These are phyloP conservation scores for Ceratobasidium sp. DNA, from an alignment of 1,284 basidiomycete species.

Conservation along the genomic window DNA sequence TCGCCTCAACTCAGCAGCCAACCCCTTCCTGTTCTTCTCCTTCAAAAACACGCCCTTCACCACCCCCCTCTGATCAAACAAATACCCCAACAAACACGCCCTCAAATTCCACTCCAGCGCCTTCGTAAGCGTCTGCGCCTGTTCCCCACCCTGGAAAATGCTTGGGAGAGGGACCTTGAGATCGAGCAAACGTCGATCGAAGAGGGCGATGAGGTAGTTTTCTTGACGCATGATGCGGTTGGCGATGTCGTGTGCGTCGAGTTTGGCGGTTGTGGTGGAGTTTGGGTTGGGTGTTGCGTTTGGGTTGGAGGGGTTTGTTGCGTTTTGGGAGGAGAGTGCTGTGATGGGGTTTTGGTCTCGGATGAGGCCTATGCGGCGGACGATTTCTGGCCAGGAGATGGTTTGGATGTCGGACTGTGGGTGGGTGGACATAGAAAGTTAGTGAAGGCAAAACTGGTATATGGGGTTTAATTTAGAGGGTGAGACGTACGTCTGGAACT, in stretches of 20 bases:
- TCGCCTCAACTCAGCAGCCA: slow-evolving; percentile 90
- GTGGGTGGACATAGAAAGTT: not conserved
- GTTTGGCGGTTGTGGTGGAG: slow-evolving; percentile 70
- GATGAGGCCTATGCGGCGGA: slow-evolving; percentile 87
- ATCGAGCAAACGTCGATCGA: slow-evolving; percentile 96
- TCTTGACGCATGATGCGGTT: slow-evolving; percentile 98
- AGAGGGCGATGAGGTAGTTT: slow-evolving; percentile 97
- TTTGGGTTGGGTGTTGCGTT: slow-evolving; percentile 51
- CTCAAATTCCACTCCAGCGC: slow-evolving; percentile 97
- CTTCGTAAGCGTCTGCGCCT: slow-evolving; percentile 81
- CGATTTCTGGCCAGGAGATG: slow-evolving; percentile 96
- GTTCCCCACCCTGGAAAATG: slow-evolving; percentile 54
- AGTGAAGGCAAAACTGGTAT: too few relatives aligned
- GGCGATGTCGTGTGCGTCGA: slow-evolving; percentile 97
- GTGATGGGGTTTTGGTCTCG: slow-evolving; percentile 92
- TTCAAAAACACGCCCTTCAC: slow-evolving; percentile 93
- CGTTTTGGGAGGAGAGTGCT: slow-evolving; percentile 76
- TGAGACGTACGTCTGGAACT: slow-evolving; percentile 65
- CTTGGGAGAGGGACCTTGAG: slow-evolving; percentile 83
- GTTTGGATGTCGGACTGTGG: slow-evolving; percentile 96
- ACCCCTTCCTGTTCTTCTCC: slow-evolving; percentile 78
- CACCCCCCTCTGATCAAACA: slow-evolving; percentile 89
- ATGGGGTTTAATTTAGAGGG: not conserved
- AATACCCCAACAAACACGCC: slow-evolving; percentile 93
- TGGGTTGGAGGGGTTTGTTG: slow-evolving; percentile 52